Evolutionary conservation across 2,329 filamentous ascomycete genomes (phyloP), one percentile per base, ranked within the genome.

Genomic region (Pyrenophora tritici-repentis): DNA sequence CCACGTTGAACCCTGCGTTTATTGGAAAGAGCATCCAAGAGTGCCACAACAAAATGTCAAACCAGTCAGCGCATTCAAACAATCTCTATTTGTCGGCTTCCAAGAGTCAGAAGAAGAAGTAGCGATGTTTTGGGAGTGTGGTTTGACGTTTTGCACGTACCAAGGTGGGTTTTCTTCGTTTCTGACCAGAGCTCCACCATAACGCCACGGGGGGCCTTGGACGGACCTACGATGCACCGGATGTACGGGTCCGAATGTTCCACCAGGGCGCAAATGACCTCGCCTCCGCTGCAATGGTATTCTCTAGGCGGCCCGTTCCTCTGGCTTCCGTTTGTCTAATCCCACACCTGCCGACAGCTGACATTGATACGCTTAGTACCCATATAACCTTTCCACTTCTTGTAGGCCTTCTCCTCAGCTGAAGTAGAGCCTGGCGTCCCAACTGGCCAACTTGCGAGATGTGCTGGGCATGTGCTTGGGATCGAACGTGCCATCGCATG

Each of bases 401-500:
- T 68, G 51, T 65, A 74, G n/a, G 58, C 60, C 50, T 61, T 72
- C 53, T 68, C 63, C 41, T 73, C 70, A 1, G 58, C 57, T 5
- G 59, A 12, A 6, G 63, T 71, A 36, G 62, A 64, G 20, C 66
- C 68, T 17, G 68, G 69, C 3, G 69, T 73, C 7, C 71, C 68
- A 3, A 70, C 63, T 13, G 92, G 92, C 92, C 92, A 97, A 42
- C 87, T 79, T 47, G 81, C 77, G 42, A 97, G 75, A 73, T 86
- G 88, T 0, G 77, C 75, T 0, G 93, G 93, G 71, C 92, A 97
- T 0, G 90, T 96, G 1, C 78, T 83, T 39, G 86, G 83, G 37
- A 97, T 71, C 3, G 97, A 88, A 68, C 91, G 93, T 2, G 94
- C 92, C 41, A 97, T 92, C 9, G 90, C 92, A 75, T 97, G 94